These are phyloP conservation scores for Talaromyces borbonicus DNA, from an alignment of 495 filamentous ascomycete genomes.

Conservation along the genomic window DNA sequence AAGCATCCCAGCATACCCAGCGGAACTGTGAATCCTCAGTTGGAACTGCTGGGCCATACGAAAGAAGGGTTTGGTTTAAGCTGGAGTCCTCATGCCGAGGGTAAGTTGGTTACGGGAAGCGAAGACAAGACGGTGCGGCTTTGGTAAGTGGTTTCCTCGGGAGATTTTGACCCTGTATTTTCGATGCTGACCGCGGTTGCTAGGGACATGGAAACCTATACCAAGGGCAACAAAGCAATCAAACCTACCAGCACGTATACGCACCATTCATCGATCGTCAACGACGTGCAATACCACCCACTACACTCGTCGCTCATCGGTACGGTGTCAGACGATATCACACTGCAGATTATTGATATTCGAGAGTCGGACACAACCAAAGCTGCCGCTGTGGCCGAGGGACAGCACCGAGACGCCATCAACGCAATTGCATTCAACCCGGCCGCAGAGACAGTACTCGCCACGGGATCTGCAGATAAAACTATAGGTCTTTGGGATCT, in stretches of 20 bases:
- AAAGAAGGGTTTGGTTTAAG: slow-evolving; percentile 89
- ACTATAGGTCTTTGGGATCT: slow-evolving; percentile 94
- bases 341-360: slow-evolving; percentile 81
- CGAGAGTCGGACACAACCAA: slow-evolving; percentile 53
- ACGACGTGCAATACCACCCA: slow-evolving; percentile 93
- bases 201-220: slow-evolving; percentile 73
- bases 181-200: neutral
- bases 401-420: slow-evolving; percentile 79
- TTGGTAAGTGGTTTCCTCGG: slow-evolving; percentile 57
- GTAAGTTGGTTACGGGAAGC: slow-evolving; percentile 78
- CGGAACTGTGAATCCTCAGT: slow-evolving; percentile 64
- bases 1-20: slow-evolving; percentile 74
- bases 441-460: slow-evolving; percentile 71
- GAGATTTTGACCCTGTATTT: neutral
- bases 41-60: slow-evolving; percentile 76
- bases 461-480: slow-evolving; percentile 90
- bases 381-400: slow-evolving; percentile 52
- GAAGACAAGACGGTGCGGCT: slow-evolving; percentile 84
- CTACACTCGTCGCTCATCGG: slow-evolving; percentile 72
- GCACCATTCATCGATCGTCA: slow-evolving; percentile 83
- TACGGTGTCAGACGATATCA: slow-evolving; percentile 90
- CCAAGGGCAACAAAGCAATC: slow-evolving; percentile 58
- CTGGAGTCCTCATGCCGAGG: slow-evolving; percentile 80
- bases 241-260: slow-evolving; percentile 65
- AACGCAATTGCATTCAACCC: slow-evolving; percentile 94